Evolutionary conservation across 768 basidiomycete species (phyloP).

Genomic region (Mrakia blollopis): DNA sequence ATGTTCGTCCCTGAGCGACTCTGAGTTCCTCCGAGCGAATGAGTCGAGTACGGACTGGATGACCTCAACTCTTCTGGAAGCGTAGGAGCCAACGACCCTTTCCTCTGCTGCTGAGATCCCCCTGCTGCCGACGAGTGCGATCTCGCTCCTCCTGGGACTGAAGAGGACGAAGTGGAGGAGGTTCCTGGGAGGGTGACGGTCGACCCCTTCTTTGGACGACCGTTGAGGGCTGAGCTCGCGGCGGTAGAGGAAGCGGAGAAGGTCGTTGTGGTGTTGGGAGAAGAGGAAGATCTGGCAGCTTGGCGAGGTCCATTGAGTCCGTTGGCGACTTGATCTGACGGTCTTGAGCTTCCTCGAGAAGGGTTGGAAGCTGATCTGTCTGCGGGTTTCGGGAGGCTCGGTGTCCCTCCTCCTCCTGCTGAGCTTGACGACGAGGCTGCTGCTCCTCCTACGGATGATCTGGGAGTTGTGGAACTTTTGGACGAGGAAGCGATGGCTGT

Average conservation of each 20-base stretch:
- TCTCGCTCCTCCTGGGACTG: background rate
- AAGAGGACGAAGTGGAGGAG: background rate
- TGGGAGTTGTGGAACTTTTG: background rate
- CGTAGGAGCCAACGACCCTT: background rate
- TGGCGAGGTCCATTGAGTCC: background rate
- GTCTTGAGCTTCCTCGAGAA: background rate
- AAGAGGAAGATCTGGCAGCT: background rate
- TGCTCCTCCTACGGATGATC: too few relatives aligned
- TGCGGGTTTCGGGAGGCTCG: background rate
- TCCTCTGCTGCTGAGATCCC: background rate
- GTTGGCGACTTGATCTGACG: background rate
- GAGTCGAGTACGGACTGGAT: background rate
- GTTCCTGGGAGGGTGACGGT: slow-evolving; percentile 3
- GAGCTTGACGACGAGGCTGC: background rate
- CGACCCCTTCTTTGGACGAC: slow-evolving; percentile 21
- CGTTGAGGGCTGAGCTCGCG: background rate
- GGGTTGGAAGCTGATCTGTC: slow-evolving; percentile 14
- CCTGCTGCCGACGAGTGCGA: background rate
- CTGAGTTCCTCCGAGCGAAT: background rate
- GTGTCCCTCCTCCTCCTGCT: background rate
- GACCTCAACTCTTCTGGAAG: background rate
- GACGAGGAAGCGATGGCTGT: background rate
- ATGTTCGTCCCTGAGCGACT: background rate
- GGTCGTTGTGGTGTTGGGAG: background rate
- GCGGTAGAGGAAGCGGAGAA: background rate